Evolutionary conservation across 805 yeast genomes (phyloP).

Genomic region (Candida gorgasii): DNA sequence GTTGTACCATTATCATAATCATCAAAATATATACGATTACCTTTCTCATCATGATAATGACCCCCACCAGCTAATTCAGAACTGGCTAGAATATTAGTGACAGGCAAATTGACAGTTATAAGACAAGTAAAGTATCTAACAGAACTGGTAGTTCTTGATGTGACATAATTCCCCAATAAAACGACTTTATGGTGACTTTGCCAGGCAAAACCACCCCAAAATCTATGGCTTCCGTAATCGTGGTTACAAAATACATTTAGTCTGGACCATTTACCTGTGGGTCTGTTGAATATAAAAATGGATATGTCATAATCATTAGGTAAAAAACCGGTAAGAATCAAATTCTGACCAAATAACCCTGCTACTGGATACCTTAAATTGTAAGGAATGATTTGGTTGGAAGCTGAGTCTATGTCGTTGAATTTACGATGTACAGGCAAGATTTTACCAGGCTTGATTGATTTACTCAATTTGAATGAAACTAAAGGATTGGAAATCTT

Average conservation of each 20-base stretch:
- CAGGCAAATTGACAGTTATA: slow-evolving; percentile 54
- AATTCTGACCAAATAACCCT: slow-evolving; percentile 65
- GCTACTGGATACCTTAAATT: slow-evolving; percentile 57
- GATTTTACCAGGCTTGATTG: slow-evolving; percentile 30
- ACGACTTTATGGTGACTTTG: slow-evolving; percentile 73
- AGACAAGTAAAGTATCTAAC: slow-evolving; percentile 49
- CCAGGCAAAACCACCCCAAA: slow-evolving; percentile 75
- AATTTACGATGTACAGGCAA: slow-evolving; percentile 32
- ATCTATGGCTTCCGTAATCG: slow-evolving; percentile 54
- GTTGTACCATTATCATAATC: slow-evolving; percentile 11
- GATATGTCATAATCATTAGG: slow-evolving; percentile 49
- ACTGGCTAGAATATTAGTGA: slow-evolving; percentile 51
- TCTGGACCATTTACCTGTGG: slow-evolving; percentile 64
- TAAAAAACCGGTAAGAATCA: slow-evolving; percentile 61
- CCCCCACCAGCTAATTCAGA: slow-evolving; percentile 39
- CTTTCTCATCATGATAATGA: slow-evolving; percentile 21
- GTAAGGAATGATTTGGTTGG: slow-evolving; percentile 40
- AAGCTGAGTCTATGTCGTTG: slow-evolving; percentile 1
- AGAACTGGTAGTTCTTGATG: slow-evolving; percentile 46
- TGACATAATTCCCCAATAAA: slow-evolving; percentile 55
- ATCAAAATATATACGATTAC: slow-evolving; percentile 17
- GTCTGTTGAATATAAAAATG: slow-evolving; percentile 51
- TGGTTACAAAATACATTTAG: slow-evolving; percentile 55
- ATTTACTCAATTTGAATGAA: slow-evolving; percentile 36
- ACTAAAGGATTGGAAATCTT: slow-evolving; percentile 30